Conservation (phyloP, 1,284 basidiomycete genomes). For the Cystobasidium slooffiae region DNA sequence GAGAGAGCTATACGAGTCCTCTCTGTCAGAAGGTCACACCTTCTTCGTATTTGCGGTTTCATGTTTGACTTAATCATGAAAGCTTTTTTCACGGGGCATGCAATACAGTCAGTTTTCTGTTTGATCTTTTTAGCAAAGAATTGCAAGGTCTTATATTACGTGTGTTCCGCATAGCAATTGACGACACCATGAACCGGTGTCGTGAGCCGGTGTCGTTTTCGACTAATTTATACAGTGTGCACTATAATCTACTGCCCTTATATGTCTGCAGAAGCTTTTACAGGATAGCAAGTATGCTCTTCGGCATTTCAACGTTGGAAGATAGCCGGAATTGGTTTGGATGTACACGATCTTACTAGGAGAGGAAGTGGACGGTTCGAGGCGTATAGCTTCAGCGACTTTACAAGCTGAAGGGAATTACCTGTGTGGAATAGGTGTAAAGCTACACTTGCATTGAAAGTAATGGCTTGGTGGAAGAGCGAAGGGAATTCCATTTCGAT, state of each 20-base stretch:
- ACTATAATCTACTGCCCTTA: not conserved
- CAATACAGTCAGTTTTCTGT: not conserved
- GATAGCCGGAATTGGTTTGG: no score
- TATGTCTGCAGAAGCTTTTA: no score
- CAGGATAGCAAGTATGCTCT: no score
- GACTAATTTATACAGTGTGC: slow-evolving; percentile 12
- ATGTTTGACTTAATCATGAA: not conserved
- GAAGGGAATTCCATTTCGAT: not conserved
- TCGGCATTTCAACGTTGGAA: no score
- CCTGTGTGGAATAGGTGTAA: not conserved
- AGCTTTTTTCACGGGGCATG: not conserved
- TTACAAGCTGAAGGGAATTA: not conserved
- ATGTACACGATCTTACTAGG: no score
- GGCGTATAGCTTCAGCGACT: no score
- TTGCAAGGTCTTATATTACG: not conserved
- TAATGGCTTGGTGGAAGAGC: not conserved
- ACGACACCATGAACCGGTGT: no score
- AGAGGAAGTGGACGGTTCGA: no score
- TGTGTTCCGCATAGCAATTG: no score
- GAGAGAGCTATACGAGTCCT: not conserved
- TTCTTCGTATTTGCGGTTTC: no score
- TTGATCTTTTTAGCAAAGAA: not conserved
- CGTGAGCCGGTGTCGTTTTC: not conserved
- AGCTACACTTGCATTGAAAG: slow-evolving; percentile 9
- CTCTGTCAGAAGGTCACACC: no score